Conservation (phyloP, 345 rosid species). For the Lepidium didymum region DNA sequence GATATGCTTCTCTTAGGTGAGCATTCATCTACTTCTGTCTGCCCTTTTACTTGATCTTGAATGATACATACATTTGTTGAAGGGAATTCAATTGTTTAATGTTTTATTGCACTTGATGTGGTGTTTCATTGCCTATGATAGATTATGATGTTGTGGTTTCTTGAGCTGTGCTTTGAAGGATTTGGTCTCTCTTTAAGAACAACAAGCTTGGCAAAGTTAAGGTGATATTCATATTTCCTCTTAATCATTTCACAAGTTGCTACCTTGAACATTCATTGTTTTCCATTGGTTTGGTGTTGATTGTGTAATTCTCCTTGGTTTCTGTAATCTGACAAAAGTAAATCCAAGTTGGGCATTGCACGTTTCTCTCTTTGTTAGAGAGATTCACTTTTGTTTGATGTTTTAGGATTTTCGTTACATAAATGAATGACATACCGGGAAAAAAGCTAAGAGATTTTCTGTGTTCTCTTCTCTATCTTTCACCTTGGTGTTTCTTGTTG, state of each 20-base stretch:
- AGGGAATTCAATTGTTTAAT: no score
- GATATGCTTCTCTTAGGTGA: not conserved
- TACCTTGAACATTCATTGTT: not conserved
- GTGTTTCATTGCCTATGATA: not conserved
- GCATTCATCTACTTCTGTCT: not conserved
- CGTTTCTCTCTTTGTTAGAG: not conserved
- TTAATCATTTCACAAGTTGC: not conserved
- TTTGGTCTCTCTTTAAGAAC: not conserved
- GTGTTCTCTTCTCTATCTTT: not conserved
- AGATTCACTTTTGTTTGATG: not conserved
- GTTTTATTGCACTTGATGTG: not conserved
- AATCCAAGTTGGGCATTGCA: not conserved
- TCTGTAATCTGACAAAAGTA: not conserved
- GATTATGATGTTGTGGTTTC: not conserved
- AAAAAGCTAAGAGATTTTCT: constrained; percentile 8
- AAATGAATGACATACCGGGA: constrained; percentile 21
- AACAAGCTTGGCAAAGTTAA: not conserved
- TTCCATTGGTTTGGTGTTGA: not conserved
- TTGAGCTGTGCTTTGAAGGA: not conserved
- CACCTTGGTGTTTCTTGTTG: constrained; percentile 18
- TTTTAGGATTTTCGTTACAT: constrained; percentile 12
- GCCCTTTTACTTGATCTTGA: not conserved
- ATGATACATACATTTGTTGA: not conserved
- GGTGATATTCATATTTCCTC: not conserved
- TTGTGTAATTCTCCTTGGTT: not conserved